A percentile compares a stretch with the other conserved stretches of the same genome.
Conservation (phyloP, 495 filamentous ascomycete species). For the Lophium mytilinum region DNA sequence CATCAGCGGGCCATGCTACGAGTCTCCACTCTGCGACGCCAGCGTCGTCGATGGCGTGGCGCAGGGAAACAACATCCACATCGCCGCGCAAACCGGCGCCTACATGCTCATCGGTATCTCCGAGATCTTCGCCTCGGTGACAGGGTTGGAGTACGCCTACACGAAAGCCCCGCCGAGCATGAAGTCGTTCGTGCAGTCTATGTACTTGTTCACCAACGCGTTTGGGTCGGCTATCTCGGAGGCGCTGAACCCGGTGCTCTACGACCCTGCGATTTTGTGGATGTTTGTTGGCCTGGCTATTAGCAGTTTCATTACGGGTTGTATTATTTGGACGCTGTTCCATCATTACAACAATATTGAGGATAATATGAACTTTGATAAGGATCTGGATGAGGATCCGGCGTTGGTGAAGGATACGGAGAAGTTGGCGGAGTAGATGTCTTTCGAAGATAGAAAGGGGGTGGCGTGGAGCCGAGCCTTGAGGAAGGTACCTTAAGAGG, state of each 20-base stretch:
- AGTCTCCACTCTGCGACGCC: constrained; percentile 23
- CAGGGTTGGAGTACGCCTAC: constrained; percentile 65
- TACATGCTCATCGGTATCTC: constrained; percentile 54
- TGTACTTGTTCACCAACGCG: constrained; percentile 53
- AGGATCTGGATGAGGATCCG: constrained; percentile 7
- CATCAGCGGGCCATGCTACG: constrained; percentile 44
- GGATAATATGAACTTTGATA: constrained; percentile 26
- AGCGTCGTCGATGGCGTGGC: constrained; percentile 5
- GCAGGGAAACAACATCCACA: constrained; percentile 30
- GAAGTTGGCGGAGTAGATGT: no score
- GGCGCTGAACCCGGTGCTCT: constrained; percentile 46
- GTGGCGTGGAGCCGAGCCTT: no score
- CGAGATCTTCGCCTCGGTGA: constrained; percentile 63
- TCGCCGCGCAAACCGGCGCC: constrained; percentile 34
- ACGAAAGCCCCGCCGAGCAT: constrained; percentile 60
- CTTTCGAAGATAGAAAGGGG: no score
- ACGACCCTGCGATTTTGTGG: constrained; percentile 51
- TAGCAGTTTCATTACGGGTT: constrained; percentile 17
- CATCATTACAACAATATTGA: constrained; percentile 28
- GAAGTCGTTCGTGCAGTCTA: constrained; percentile 58
- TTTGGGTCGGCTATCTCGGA: constrained; percentile 46
- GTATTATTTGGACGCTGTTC: constrained; percentile 28
- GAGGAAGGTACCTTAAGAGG: no score
- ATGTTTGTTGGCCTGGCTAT: constrained; percentile 35
- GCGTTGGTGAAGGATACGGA: neutral